Percentiles rank a stretch among this genome's conserved stretches.
These are phyloP conservation scores for Aspergillus japonicus DNA, from an alignment of 2,329 filamentous ascomycete genomes.

Conservation along the genomic window DNA sequence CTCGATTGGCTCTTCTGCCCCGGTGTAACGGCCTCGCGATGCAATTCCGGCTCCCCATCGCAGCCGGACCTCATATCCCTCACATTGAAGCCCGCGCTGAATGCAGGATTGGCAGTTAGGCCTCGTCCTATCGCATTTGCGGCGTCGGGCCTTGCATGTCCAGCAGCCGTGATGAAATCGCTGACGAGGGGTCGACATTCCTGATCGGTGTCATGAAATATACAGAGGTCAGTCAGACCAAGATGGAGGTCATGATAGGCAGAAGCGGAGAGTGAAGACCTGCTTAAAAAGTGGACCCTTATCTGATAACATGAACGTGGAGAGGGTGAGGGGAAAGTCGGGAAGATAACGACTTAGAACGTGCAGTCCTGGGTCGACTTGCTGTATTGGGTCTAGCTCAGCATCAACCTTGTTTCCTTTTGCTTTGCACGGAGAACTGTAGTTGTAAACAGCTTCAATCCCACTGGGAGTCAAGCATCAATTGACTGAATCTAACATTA, in stretches of 20 bases:
- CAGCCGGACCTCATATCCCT: slow-evolving; percentile 33
- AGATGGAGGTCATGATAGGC: no score
- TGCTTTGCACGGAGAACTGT: no score
- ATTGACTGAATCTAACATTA: no score
- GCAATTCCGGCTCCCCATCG: slow-evolving; percentile 34
- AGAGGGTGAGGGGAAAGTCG: not conserved
- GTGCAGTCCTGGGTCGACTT: slow-evolving; percentile 14
- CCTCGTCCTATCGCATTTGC: slow-evolving; percentile 29
- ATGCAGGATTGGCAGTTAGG: slow-evolving; percentile 27
- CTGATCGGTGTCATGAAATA: slow-evolving; percentile 4
- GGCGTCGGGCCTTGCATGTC: slow-evolving; percentile 32
- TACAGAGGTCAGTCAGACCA: not conserved
- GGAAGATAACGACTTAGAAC: not conserved
- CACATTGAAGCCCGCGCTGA: slow-evolving; percentile 25
- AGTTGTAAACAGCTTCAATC: no score
- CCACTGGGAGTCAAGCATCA: no score
- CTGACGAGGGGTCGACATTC: slow-evolving; percentile 29
- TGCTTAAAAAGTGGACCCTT: not conserved
- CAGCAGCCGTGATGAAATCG: slow-evolving; percentile 31
- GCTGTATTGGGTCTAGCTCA: slow-evolving; percentile 14
- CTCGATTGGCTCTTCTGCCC: slow-evolving; percentile 28
- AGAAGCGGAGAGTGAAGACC: not conserved
- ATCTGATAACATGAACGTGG: not conserved
- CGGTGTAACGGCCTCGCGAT: slow-evolving; percentile 32
- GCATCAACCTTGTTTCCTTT: not conserved